A percentile compares a stretch with the other conserved stretches of the same genome.
Conservation (phyloP, 2,329 filamentous ascomycete species). For the Nigrospora oryzae region DNA sequence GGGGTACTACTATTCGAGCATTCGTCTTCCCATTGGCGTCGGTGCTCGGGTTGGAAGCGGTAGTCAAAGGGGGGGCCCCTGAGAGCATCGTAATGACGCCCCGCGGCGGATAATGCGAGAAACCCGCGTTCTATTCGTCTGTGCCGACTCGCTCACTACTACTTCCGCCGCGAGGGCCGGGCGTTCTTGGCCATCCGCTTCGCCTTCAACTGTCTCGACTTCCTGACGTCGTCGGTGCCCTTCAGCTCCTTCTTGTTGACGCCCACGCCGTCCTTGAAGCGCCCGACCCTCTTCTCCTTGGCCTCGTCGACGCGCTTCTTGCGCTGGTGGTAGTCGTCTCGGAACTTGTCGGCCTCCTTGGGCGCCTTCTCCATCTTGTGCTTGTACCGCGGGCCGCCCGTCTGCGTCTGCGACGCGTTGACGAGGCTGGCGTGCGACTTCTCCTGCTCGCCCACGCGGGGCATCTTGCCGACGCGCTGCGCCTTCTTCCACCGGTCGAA, state of each 20-base stretch:
- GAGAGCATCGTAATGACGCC: no score
- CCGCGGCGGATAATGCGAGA: no score
- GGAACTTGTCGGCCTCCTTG: conserved; percentile 85
- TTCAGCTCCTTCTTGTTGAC: conserved; percentile 68
- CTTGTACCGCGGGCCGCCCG: conserved; percentile 56
- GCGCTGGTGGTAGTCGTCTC: conserved; percentile 82
- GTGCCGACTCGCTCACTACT: background rate
- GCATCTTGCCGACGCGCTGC: conserved; percentile 71
- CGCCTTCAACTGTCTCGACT: conserved; percentile 70
- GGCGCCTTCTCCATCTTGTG: conserved; percentile 84
- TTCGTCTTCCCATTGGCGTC: no score
- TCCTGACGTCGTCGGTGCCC: conserved; percentile 75
- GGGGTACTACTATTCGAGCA: no score
- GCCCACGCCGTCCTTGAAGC: conserved; percentile 63
- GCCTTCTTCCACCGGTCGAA: conserved; percentile 89
- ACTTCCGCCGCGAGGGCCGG: conserved; percentile 57
- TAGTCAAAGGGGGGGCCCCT: no score
- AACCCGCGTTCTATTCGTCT: no score
- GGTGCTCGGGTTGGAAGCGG: no score
- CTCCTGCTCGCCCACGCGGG: conserved; percentile 77
- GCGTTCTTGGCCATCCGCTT: conserved; percentile 81
- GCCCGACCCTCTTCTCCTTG: conserved; percentile 72
- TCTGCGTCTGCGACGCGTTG: conserved; percentile 19
- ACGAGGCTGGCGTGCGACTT: conserved; percentile 26
- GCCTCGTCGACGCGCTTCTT: conserved; percentile 87